A percentile compares a stretch with the other conserved stretches of the same genome.
Conservation (phyloP, 2,329 filamentous ascomycete species). For the Sporothrix luriei region DNA sequence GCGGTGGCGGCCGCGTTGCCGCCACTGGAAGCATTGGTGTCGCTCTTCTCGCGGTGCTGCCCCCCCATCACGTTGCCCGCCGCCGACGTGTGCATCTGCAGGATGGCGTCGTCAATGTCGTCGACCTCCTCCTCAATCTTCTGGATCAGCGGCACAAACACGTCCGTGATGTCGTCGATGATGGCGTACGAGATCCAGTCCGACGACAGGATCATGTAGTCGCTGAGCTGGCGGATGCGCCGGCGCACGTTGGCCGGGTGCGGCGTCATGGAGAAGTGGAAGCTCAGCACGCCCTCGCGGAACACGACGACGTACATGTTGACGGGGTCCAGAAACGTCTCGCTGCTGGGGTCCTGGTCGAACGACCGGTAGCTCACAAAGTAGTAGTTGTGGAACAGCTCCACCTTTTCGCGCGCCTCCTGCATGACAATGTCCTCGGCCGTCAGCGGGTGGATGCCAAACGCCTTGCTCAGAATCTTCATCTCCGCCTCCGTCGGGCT, state of each 20-base stretch:
- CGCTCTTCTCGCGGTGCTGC: constrained; percentile 40
- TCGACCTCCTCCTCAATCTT: constrained; percentile 95
- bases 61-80: constrained; percentile 39
- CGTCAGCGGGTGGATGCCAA: constrained; percentile 93
- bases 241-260: constrained; percentile 95
- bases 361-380: constrained; percentile 99
- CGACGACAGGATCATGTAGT: constrained; percentile 88
- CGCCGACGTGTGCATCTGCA: constrained; percentile 71
- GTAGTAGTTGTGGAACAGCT: constrained; percentile 96
- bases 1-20: constrained; percentile 34
- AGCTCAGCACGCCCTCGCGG: constrained; percentile 90
- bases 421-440: constrained; percentile 97
- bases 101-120: constrained; percentile 89
- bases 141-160: constrained; percentile 89
- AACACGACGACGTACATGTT: constrained; percentile 99
- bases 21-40: constrained; percentile 35
- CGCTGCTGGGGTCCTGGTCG: constrained; percentile 87
- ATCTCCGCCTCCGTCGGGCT: constrained; percentile 92
- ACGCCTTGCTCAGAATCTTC: constrained; percentile 88
- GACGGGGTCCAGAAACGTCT: constrained; percentile 90
- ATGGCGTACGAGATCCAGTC: constrained; percentile 99
- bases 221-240: constrained; percentile 87
- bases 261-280: constrained; percentile 95
- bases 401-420: constrained; percentile 96
- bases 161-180: constrained; percentile 97